These are phyloP conservation scores for Lycium ferocissimum DNA, from an alignment of 257 asterid species.

Conservation along the genomic window DNA sequence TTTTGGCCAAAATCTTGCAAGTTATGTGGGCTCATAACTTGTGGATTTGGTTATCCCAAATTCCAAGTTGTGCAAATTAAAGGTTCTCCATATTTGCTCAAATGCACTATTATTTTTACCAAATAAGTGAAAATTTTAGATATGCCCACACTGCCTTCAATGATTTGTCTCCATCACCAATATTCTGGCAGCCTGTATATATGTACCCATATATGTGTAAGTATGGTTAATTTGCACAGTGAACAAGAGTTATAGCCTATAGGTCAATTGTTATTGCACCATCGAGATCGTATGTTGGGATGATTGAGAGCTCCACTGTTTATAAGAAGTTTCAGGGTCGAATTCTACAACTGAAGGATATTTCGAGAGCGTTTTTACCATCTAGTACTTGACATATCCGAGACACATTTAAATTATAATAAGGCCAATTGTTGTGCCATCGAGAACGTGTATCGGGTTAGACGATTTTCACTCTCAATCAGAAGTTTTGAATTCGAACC, in stretches of 20 bases:
- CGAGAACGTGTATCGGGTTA: too few relatives aligned
- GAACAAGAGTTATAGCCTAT: neutral
- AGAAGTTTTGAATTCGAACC: too few relatives aligned
- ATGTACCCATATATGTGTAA: neutral
- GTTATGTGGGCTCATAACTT: slow-evolving; percentile 24
- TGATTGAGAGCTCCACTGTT: neutral
- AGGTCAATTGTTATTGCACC: neutral
- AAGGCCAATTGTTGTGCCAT: too few relatives aligned
- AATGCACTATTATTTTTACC: slow-evolving; percentile 9
- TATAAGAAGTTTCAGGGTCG: neutral
- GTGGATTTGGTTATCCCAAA: slow-evolving; percentile 25
- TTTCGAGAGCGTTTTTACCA: neutral
- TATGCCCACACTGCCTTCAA: neutral
- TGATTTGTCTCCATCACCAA: slow-evolving; percentile 22
- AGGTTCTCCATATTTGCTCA: neutral
- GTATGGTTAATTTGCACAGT: neutral
- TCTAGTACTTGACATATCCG: too few relatives aligned
- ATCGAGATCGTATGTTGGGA: neutral
- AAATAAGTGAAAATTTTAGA: neutral
- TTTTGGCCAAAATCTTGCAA: slow-evolving; percentile 12
- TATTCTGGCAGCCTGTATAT: too few relatives aligned
- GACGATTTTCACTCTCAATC: too few relatives aligned
- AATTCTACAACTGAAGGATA: neutral
- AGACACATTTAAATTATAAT: too few relatives aligned
- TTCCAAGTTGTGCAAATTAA: slow-evolving; percentile 13